Conservation (phyloP, 2,329 filamentous ascomycete species). For the Curvularia sp. region DNA sequence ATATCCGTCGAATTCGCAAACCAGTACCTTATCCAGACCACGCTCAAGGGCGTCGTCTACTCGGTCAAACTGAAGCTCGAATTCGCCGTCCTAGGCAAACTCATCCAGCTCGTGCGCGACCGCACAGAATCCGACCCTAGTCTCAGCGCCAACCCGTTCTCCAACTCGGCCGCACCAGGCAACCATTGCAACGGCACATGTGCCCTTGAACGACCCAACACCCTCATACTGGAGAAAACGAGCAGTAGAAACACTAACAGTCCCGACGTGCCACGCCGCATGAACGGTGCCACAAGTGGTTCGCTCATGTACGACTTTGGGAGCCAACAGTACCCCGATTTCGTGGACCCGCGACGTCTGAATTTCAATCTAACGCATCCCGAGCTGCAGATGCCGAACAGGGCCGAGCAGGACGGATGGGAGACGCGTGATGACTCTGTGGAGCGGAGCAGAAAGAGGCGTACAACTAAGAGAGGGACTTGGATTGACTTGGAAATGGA, state of each 20-base stretch:
- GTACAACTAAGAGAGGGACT: conserved; percentile 22
- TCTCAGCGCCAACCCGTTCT: conserved; percentile 18
- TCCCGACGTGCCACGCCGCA: background rate
- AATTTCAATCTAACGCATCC: conserved; percentile 28
- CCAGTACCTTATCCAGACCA: conserved; percentile 46
- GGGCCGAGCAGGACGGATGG: conserved; percentile 19
- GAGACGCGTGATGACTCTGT: conserved; percentile 19
- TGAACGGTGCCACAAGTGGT: conserved; percentile 6
- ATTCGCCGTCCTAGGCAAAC: conserved; percentile 60
- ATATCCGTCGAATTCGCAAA: conserved; percentile 44
- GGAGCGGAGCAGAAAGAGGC: conserved; percentile 34
- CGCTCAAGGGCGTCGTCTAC: conserved; percentile 55
- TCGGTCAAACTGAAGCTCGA: conserved; percentile 63
- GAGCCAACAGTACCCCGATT: conserved; percentile 34
- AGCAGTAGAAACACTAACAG: conserved; percentile 18
- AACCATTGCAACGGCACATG: conserved; percentile 3
- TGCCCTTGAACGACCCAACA: conserved; percentile 16
- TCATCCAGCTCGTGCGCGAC: conserved; percentile 49
- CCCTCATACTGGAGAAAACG: conserved; percentile 29
- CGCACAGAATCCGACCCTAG: conserved; percentile 31
- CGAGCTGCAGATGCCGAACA: background rate
- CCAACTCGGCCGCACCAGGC: background rate
- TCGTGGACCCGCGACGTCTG: conserved; percentile 37
- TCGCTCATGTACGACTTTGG: conserved; percentile 16
- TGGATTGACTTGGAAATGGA: conserved; percentile 50